Evolutionary conservation across 1,284 basidiomycete species (phyloP).

Genomic region (Ustilago curta): DNA sequence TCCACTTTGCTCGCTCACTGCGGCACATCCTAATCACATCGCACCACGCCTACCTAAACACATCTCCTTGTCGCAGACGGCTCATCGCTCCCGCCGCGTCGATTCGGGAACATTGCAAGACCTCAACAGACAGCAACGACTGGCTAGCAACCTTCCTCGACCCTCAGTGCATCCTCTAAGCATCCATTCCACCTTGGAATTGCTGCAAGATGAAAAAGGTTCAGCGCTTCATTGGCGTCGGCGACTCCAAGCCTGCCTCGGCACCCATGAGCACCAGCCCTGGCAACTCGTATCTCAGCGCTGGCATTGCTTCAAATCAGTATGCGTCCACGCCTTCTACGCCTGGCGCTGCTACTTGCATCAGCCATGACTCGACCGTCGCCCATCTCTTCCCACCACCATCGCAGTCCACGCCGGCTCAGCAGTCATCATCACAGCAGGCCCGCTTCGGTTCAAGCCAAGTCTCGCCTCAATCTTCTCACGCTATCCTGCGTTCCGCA

Average conservation of each 20-base stretch:
- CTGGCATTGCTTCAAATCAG: conserved; percentile 2
- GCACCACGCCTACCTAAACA: no score
- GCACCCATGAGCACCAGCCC: conserved; percentile 34
- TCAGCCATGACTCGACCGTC: conserved; percentile 10
- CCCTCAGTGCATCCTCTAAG: neutral
- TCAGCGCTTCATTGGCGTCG: conserved; percentile 48
- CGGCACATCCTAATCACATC: no score
- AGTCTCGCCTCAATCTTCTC: conserved; percentile 35
- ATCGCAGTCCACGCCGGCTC: conserved; percentile 10
- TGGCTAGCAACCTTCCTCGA: neutral
- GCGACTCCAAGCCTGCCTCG: conserved; percentile 49
- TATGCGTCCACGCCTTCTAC: conserved; percentile 6
- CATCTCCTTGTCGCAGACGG: no score
- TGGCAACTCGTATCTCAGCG: conserved; percentile 18
- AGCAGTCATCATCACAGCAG: conserved; percentile 15
- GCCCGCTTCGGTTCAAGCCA: conserved; percentile 13
- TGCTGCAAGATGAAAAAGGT: conserved; percentile 33
- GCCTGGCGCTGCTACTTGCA: neutral
- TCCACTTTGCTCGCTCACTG: neutral
- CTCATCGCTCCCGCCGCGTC: no score
- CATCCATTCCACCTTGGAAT: neutral
- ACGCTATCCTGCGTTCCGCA: conserved; percentile 16
- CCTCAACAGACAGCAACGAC: no score
- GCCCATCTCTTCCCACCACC: conserved; percentile 22
- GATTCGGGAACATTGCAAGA: no score